A percentile compares a stretch with the other conserved stretches of the same genome.
Evolutionary conservation across 768 basidiomycete species (phyloP).

Genomic region (Cystofilobasidium bisporidii): DNA sequence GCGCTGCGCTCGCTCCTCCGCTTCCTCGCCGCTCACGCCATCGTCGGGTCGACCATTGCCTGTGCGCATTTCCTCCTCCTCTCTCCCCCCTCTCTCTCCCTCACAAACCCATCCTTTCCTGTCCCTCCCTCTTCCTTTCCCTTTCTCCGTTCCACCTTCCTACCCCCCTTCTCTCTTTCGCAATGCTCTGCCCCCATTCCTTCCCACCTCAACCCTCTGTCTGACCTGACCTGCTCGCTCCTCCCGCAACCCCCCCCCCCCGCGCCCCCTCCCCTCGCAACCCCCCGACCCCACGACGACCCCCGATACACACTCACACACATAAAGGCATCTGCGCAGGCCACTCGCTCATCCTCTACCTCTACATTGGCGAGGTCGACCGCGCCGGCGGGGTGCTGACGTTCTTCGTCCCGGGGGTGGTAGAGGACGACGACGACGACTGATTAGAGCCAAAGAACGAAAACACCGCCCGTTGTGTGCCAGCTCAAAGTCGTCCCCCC

Average conservation of each 20-base stretch:
- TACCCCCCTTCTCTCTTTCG: too few relatives aligned
- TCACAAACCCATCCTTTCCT: too few relatives aligned
- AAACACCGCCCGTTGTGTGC: too few relatives aligned
- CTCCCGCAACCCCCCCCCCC: background rate
- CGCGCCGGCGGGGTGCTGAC: slow-evolving; percentile 77
- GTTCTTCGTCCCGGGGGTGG: slow-evolving; percentile 73
- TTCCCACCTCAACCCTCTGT: too few relatives aligned
- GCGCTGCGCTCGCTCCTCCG: slow-evolving; percentile 67
- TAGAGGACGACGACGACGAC: slow-evolving; percentile 46
- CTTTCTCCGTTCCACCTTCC: too few relatives aligned
- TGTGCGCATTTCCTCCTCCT: slow-evolving; percentile 47
- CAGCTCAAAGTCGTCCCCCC: too few relatives aligned
- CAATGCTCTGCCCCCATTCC: too few relatives aligned
- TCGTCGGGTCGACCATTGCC: slow-evolving; percentile 75
- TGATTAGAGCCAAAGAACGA: too few relatives aligned
- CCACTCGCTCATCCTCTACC: slow-evolving; percentile 77
- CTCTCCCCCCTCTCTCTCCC: background rate
- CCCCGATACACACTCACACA: too few relatives aligned
- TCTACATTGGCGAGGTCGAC: slow-evolving; percentile 67
- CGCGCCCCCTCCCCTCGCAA: background rate
- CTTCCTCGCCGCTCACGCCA: slow-evolving; percentile 67
- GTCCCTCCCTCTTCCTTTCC: too few relatives aligned
- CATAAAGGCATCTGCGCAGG: slow-evolving; percentile 65
- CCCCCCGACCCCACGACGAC: too few relatives aligned
- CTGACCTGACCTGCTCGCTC: too few relatives aligned